Percentiles rank a stretch among this genome's conserved stretches.
These are phyloP conservation scores for Pouteria glomerata DNA, from an alignment of 148 eudicot species.

Conservation along the genomic window DNA sequence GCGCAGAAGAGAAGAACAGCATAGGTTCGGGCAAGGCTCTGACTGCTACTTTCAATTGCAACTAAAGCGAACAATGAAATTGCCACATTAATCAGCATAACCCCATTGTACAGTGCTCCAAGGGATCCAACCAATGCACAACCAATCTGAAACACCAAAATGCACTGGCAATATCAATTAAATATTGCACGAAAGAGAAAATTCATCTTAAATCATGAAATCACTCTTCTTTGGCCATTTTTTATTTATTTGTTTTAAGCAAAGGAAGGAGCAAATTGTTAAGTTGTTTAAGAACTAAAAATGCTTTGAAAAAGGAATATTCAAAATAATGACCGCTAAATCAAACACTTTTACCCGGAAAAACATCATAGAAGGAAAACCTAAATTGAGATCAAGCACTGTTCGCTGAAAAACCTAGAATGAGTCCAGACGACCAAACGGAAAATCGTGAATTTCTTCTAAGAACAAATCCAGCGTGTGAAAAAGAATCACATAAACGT, in stretches of 20 bases:
- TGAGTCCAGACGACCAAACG: no score
- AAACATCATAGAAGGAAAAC: neutral
- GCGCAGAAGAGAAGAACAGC: slow-evolving; percentile 73
- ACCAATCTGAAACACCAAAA: slow-evolving; percentile 46
- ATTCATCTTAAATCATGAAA: neutral
- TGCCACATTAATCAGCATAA: slow-evolving; percentile 59
- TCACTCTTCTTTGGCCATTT: neutral
- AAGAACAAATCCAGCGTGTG: neutral
- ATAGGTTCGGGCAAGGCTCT: slow-evolving; percentile 83
- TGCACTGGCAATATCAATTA: neutral
- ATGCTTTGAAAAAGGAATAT: neutral
- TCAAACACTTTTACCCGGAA: neutral
- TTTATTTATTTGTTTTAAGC: neutral
- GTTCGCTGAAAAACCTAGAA: no score
- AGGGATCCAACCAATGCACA: slow-evolving; percentile 87
- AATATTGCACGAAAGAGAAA: neutral
- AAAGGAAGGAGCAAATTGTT: neutral
- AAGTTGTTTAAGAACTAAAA: neutral
- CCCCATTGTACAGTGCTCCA: slow-evolving; percentile 78
- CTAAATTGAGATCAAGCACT: neutral
- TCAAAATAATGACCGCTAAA: neutral
- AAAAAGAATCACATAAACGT: no score
- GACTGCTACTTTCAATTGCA: slow-evolving; percentile 94
- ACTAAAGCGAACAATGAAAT: slow-evolving; percentile 83
- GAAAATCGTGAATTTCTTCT: neutral